Conservation (phyloP, 2,329 filamentous ascomycete species). For the Ophiostoma piceae region DNA sequence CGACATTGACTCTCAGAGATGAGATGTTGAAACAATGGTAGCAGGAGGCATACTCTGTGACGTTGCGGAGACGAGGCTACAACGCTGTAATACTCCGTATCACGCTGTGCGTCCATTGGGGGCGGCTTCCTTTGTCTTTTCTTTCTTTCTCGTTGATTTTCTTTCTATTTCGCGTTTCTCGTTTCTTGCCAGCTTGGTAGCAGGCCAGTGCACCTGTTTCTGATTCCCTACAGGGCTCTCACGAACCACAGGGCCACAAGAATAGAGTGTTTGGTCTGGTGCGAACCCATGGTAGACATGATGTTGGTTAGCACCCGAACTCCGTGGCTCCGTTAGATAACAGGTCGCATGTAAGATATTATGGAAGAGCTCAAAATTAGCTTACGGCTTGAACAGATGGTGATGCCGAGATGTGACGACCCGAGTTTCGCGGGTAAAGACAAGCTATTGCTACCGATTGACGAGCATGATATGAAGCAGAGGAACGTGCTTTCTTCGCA, state of each 20-base stretch:
- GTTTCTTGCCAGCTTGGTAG: neutral
- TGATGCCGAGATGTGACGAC: neutral
- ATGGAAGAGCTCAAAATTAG: neutral
- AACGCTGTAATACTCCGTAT: neutral
- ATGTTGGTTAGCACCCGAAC: neutral
- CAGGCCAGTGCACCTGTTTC: neutral
- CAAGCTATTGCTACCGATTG: neutral
- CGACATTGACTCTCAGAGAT: neutral
- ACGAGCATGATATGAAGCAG: too few species aligned
- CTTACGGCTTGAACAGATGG: neutral
- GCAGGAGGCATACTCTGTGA: neutral
- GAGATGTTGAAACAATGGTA: neutral
- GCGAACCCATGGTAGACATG: neutral
- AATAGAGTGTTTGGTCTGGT: neutral
- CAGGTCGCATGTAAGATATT: too few species aligned
- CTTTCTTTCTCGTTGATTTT: too few species aligned
- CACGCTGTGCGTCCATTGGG: neutral
- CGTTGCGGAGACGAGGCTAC: neutral
- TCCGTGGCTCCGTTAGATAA: neutral
- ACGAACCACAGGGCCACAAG: neutral
- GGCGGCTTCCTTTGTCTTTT: neutral
- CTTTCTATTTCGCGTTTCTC: neutral
- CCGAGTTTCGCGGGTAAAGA: neutral
- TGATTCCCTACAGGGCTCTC: neutral
- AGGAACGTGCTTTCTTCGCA: neutral